Evolutionary conservation across 306 rosid species (phyloP).

Genomic region (Castanea mollissima): DNA sequence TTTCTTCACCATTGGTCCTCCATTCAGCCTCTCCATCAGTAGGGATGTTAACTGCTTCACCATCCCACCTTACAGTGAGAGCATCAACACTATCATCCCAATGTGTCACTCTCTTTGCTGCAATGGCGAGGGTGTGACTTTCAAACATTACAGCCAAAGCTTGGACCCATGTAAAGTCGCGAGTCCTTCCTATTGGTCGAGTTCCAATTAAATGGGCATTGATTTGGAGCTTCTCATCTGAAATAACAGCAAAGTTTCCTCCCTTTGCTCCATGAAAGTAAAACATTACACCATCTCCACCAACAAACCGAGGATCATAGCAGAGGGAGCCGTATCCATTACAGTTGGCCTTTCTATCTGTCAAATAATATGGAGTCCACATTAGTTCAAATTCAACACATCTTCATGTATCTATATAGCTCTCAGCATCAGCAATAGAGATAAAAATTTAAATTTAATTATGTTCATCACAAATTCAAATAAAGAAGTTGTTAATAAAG

Average conservation of each 20-base stretch:
- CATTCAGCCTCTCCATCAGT: conserved; percentile 59
- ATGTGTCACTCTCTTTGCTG: conserved; percentile 58
- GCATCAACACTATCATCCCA: conserved; percentile 62
- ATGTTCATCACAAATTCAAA: not conserved
- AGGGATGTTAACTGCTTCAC: conserved; percentile 35
- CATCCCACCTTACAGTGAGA: conserved; percentile 64
- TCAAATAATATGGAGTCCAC: not conserved
- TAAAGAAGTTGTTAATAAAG: not conserved
- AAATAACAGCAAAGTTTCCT: conserved; percentile 65
- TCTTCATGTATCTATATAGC: not conserved
- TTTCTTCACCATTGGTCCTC: conserved; percentile 40
- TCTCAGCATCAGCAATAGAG: not conserved
- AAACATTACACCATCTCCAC: conserved; percentile 83
- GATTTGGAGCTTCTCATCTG: conserved; percentile 61
- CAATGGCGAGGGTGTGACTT: conserved; percentile 59
- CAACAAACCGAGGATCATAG: conserved; percentile 79
- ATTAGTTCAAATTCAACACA: not conserved
- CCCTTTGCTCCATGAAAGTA: conserved; percentile 82
- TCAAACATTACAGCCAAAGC: conserved; percentile 67
- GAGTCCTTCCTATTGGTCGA: conserved; percentile 69
- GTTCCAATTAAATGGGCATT: conserved; percentile 78
- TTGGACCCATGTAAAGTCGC: conserved; percentile 86
- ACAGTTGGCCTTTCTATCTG: conserved; percentile 69
- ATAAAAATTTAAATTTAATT: not conserved
- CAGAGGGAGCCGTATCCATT: conserved; percentile 74